phyloP scores from a whole-genome alignment of 192 early-diverging fungal species.

The Mortierella alpina region DNA sequence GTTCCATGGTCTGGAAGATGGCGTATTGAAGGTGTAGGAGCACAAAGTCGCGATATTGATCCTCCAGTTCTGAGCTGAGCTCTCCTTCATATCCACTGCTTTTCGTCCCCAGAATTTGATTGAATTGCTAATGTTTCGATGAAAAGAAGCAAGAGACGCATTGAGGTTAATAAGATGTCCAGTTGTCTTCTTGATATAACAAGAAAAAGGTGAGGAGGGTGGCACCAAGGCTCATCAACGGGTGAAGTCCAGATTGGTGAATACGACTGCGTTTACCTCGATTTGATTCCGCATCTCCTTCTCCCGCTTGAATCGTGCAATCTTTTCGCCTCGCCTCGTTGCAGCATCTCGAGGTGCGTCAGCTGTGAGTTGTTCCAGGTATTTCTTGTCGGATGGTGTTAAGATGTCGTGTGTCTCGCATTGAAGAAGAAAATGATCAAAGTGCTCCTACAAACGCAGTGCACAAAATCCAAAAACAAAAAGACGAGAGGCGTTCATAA shows the following conservation, averaged over 20 bases:
- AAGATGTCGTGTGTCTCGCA: constrained; percentile 44
- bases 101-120: constrained; percentile 43
- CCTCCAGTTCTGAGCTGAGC: constrained; percentile 67
- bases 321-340: constrained; percentile 73
- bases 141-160: not conserved
- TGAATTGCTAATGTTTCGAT: constrained; percentile 20
- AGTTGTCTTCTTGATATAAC: too few relatives aligned
- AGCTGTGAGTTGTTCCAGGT: constrained; percentile 53
- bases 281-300: constrained; percentile 72
- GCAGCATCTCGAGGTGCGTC: constrained; percentile 59
- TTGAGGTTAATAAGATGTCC: too few relatives aligned
- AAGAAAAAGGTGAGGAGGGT: not conserved
- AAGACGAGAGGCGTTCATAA: not conserved
- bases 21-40: constrained; percentile 79
- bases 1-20: constrained; percentile 78
- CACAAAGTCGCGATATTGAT: constrained; percentile 79
- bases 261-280: constrained; percentile 16
- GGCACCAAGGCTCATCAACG: not conserved
- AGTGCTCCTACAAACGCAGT: constrained; percentile 36
- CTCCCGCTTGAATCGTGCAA: constrained; percentile 82
- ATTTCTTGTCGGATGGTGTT: constrained; percentile 53
- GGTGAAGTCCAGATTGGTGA: not conserved
- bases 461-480: constrained; percentile 10
- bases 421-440: constrained; percentile 39
- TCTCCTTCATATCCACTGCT: constrained; percentile 38